phyloP scores from a whole-genome alignment of 768 basidiomycete species.

The Mycena sanguinolenta region DNA sequence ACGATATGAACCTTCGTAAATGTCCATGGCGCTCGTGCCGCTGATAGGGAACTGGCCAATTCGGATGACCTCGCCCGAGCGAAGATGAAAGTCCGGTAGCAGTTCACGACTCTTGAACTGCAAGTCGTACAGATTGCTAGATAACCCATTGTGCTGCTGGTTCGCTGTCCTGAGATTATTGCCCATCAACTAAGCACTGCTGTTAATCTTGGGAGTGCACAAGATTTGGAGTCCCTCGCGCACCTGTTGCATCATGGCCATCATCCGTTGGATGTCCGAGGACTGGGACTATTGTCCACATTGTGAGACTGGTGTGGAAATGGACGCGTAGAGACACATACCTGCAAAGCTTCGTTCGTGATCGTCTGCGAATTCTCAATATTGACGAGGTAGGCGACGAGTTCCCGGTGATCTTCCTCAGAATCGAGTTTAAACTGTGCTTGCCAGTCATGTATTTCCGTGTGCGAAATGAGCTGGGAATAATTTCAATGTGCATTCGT shows the following conservation, averaged over 20 bases:
- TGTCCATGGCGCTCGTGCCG: constrained; percentile 61
- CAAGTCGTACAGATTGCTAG: constrained; percentile 64
- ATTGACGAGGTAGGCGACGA: constrained; percentile 58
- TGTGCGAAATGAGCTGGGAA: constrained; percentile 58
- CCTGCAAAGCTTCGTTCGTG: constrained; percentile 45
- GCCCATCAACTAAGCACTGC: constrained; percentile 46
- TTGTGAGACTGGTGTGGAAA: background rate
- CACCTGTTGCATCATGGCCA: constrained; percentile 66
- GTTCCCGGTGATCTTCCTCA: constrained; percentile 58
- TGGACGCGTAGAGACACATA: background rate
- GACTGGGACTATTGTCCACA: constrained; percentile 41
- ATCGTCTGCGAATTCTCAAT: constrained; percentile 57
- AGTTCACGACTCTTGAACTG: constrained; percentile 61
- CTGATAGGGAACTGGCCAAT: constrained; percentile 64
- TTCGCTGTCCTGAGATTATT: constrained; percentile 49
- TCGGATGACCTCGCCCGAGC: constrained; percentile 65
- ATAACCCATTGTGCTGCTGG: constrained; percentile 57
- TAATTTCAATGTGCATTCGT: background rate
- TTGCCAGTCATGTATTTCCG: constrained; percentile 65
- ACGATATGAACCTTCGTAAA: constrained; percentile 31
- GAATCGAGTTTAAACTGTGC: constrained; percentile 53
- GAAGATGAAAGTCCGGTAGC: constrained; percentile 64
- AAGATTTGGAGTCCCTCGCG: constrained; percentile 1
- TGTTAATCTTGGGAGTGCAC: constrained; percentile 1
- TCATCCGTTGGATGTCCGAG: constrained; percentile 53